Percentiles rank a stretch among this genome's conserved stretches.
Conservation (phyloP, 2,329 filamentous ascomycete genomes). For the Xylaria sp. region DNA sequence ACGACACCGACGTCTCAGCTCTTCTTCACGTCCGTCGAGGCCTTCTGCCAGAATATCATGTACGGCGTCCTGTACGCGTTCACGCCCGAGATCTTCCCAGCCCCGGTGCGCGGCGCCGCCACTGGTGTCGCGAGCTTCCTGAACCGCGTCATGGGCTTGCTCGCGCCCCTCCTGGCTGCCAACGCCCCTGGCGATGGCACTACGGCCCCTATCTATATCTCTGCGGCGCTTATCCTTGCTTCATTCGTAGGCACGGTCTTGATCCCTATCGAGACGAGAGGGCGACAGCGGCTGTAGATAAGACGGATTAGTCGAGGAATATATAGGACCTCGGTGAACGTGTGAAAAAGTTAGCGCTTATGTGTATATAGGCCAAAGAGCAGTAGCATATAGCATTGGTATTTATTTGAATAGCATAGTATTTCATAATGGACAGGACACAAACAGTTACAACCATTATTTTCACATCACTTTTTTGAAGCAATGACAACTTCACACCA, state of each 20-base stretch:
- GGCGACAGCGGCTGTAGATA: slow-evolving; percentile 64
- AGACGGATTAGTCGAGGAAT: not conserved
- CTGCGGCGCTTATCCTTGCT: slow-evolving; percentile 65
- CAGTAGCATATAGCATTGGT: not conserved
- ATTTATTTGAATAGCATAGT: slow-evolving; percentile 4
- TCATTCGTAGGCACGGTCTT: slow-evolving; percentile 69
- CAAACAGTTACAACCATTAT: not conserved
- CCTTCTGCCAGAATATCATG: slow-evolving; percentile 81
- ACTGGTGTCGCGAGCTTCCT: slow-evolving; percentile 78
- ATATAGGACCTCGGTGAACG: not conserved
- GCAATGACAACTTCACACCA: not conserved
- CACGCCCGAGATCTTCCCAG: slow-evolving; percentile 81
- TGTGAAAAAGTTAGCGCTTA: not conserved
- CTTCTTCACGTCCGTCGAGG: slow-evolving; percentile 73
- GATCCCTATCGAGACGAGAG: slow-evolving; percentile 72
- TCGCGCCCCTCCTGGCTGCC: slow-evolving; percentile 75
- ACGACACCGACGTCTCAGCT: slow-evolving; percentile 68
- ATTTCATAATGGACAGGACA: no score
- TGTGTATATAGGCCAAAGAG: slow-evolving; percentile 23
- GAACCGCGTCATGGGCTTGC: slow-evolving; percentile 74
- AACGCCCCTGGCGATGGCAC: slow-evolving; percentile 68
- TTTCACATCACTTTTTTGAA: not conserved
- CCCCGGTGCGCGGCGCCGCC: slow-evolving; percentile 76
- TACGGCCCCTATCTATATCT: slow-evolving; percentile 67
- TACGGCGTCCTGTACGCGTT: slow-evolving; percentile 82